phyloP scores from a whole-genome alignment of 495 filamentous ascomycete species.

The Hyaloscypha variabilis region DNA sequence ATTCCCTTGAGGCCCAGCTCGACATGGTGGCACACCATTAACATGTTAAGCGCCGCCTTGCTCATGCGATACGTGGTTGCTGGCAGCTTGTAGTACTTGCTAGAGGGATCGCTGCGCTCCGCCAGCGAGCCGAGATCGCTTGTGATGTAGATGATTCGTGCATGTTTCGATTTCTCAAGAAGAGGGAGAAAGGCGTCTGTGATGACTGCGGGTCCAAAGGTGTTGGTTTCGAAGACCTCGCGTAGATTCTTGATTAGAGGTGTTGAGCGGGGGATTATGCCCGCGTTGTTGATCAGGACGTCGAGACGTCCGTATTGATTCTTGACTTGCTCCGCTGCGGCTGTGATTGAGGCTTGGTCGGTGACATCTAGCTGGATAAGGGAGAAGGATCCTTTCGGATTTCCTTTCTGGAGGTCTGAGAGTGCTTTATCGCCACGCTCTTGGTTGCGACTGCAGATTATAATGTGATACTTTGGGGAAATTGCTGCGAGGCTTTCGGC shows the following conservation, averaged over 20 bases:
- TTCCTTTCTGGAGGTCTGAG: constrained; percentile 19
- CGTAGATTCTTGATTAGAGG: constrained; percentile 23
- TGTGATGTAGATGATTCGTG: constrained; percentile 42
- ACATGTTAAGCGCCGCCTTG: constrained; percentile 35
- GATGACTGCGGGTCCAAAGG: constrained; percentile 37
- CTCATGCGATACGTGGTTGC: constrained; percentile 25
- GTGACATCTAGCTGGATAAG: constrained; percentile 46
- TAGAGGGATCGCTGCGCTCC: constrained; percentile 23
- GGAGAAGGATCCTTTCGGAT: constrained; percentile 32
- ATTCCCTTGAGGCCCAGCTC: constrained; percentile 15
- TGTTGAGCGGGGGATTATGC: constrained; percentile 30
- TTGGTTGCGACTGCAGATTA: constrained; percentile 40
- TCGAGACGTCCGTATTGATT: constrained; percentile 48
- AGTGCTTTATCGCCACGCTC: constrained; percentile 34
- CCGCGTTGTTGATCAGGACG: constrained; percentile 64
- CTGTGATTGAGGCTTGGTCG: constrained; percentile 40
- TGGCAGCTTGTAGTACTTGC: constrained; percentile 9
- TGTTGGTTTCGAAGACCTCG: constrained; percentile 42
- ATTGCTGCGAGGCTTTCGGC: constrained; percentile 36
- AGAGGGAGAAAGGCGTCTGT: constrained; percentile 45
- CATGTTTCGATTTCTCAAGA: constrained; percentile 35
- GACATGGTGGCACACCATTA: constrained; percentile 20
- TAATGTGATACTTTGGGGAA: constrained; percentile 37
- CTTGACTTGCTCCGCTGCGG: constrained; percentile 37
- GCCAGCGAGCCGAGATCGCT: constrained; percentile 41